Conservation (phyloP, 108 stramenopile genomes). For the Conticribra guillardii region DNA sequence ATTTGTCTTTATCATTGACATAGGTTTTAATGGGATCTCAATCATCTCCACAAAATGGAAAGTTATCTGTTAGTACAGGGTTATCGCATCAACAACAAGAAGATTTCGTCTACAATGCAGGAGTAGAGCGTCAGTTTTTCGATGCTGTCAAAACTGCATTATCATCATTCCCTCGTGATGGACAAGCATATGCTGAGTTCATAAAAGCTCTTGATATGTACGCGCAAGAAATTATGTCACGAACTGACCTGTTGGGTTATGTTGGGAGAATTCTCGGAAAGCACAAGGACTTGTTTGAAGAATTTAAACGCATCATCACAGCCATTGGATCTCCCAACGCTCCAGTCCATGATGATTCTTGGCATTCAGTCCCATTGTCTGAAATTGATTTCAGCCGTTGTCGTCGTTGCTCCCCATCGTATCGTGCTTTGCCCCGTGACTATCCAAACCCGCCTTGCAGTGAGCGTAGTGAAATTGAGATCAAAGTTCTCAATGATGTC, state of each 20-base stretch:
- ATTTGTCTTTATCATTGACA: too few species aligned
- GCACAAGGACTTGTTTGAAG: slow-evolving; percentile 90
- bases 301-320: slow-evolving; percentile 92
- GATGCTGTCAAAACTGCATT: slow-evolving; percentile 85
- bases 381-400: slow-evolving; percentile 92
- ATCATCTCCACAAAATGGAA: background rate
- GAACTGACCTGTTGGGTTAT: slow-evolving; percentile 91
- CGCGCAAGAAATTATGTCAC: slow-evolving; percentile 90
- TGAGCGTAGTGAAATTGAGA: slow-evolving; percentile 83
- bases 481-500: slow-evolving; percentile 91
- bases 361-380: slow-evolving; percentile 89
- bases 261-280: slow-evolving; percentile 92
- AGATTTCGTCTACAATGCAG: slow-evolving; percentile 81
- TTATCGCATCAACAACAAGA: slow-evolving; percentile 61
- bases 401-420: slow-evolving; percentile 90
- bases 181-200: slow-evolving; percentile 95
- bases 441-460: slow-evolving; percentile 93
- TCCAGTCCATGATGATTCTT: slow-evolving; percentile 79
- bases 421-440: slow-evolving; percentile 95
- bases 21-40: background rate
- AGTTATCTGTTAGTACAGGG: background rate
- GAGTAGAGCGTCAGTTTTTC: slow-evolving; percentile 92
- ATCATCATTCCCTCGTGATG: slow-evolving; percentile 81
- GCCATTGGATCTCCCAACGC: slow-evolving; percentile 71
- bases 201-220: slow-evolving; percentile 95